A percentile compares a stretch with the other conserved stretches of the same genome.
Conservation (phyloP, 1,139 yeast genomes). For the Yamadazyma aaseri region DNA sequence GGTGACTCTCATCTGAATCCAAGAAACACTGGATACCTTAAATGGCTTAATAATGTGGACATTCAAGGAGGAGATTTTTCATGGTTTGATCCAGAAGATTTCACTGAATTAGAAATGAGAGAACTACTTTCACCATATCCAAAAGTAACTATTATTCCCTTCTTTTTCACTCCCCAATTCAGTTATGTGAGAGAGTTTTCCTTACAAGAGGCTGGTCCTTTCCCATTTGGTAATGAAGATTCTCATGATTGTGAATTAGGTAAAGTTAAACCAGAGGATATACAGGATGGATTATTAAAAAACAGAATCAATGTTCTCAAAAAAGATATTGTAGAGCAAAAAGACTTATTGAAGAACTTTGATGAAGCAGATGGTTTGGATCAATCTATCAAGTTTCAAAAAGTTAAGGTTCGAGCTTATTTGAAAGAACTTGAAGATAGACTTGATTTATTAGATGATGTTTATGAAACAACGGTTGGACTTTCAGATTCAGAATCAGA, state of each 20-base stretch:
- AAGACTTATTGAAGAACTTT: conserved; percentile 29
- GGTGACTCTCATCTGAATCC: conserved; percentile 8
- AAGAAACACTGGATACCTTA: conserved; percentile 6
- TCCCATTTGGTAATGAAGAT: conserved; percentile 67
- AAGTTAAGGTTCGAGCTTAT: conserved; percentile 7
- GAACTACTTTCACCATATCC: conserved; percentile 52
- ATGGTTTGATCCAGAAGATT: conserved; percentile 86
- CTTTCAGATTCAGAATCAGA: conserved; percentile 9
- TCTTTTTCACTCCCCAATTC: conserved; percentile 73
- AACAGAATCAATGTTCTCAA: conserved; percentile 44
- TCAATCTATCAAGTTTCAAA: conserved; percentile 6
- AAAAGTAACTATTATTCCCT: conserved; percentile 56
- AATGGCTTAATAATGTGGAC: conserved; percentile 31
- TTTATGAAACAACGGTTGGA: conserved; percentile 15
- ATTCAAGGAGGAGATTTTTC: conserved; percentile 47
- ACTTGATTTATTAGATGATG: conserved; percentile 10
- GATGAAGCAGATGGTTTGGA: conserved; percentile 6
- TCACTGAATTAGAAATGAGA: conserved; percentile 65
- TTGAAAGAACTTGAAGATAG: conserved; percentile 12
- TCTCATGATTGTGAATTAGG: conserved; percentile 72
- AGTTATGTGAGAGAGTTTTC: conserved; percentile 66
- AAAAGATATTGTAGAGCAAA: conserved; percentile 39
- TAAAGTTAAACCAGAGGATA: conserved; percentile 50
- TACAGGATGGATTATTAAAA: conserved; percentile 45
- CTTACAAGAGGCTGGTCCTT: conserved; percentile 48